Evolutionary conservation across 1,284 basidiomycete species (phyloP), one percentile per base, ranked within the genome.

Genomic region (Naganishia sp.): DNA sequence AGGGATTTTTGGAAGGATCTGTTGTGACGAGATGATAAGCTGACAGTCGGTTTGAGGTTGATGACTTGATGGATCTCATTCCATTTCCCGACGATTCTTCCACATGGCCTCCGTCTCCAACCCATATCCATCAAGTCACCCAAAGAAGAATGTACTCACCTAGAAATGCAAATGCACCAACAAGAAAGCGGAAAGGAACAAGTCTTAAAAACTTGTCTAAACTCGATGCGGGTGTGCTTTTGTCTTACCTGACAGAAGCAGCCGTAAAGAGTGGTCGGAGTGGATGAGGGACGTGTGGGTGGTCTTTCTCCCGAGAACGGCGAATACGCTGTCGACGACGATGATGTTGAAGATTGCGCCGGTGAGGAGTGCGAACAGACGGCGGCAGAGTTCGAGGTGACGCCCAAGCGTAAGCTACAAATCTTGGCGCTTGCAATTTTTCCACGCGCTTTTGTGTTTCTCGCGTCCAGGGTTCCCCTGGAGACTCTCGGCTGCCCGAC

Each of bases 221-320:
- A 60, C 68, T 69, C 68, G 68, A 69, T 69, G 68, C 68, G 68
- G 68, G 68, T 69, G 68, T 69, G 68, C 63, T 64, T 63, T 50
- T 56, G 55, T 55, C 55, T 63, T 57, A 63, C 48, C 48, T 55
- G 44, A 55, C 55, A 63, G 53, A 54, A 61, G 60, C 68, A 69
- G 68, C 68, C 68, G 68, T 69, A 69, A 69, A 64, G 68, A 33
- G 49, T 45, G 50, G 52, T 52, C 48, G 59, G 48, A 61, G 49
- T 61, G 59, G 59, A 61, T 39, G 48, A 61, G 59, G 59, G 59
- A 42, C 49, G 59, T 50, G 59, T 52, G 59, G 59, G 59, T 61
- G 59, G 15, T 39, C 33, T 25, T 15, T 28, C 28, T 28, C 28
- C 2, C 10, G n/a, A 28, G 21, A 23, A 5, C 16, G 23, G n/a